A percentile compares a stretch with the other conserved stretches of the same genome.
These are phyloP conservation scores for Neurospora pannonica DNA, from an alignment of 495 filamentous ascomycete species.

Conservation along the genomic window DNA sequence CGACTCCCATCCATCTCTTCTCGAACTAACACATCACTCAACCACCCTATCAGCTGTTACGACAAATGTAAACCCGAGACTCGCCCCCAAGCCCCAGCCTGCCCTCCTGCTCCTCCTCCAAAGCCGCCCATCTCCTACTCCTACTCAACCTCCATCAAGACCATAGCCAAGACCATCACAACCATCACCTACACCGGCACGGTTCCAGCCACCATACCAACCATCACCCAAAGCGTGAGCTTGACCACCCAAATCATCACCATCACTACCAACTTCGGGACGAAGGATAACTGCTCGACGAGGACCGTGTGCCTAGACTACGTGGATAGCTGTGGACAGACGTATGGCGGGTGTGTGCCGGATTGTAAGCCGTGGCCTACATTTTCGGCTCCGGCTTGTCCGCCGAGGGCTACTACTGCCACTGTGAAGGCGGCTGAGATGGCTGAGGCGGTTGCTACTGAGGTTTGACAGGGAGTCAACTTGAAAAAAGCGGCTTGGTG, in stretches of 20 bases:
- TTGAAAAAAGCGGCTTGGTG: background rate
- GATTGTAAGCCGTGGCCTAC: background rate
- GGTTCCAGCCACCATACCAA: background rate
- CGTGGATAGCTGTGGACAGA: background rate
- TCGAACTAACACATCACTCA: background rate
- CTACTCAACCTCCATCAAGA: background rate
- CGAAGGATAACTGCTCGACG: background rate
- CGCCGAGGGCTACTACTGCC: background rate
- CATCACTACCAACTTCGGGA: background rate
- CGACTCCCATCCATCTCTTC: background rate
- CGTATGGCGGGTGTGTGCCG: background rate
- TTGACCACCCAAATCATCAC: background rate
- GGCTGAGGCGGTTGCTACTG: background rate
- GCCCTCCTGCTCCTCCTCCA: background rate
- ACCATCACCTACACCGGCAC: background rate
- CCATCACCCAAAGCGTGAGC: background rate
- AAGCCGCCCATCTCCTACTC: background rate
- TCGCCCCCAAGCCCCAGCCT: background rate
- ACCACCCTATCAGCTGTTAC: background rate
- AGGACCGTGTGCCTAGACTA: background rate
- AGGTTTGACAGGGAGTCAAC: background rate
- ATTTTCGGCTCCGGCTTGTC: background rate
- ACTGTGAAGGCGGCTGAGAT: background rate
- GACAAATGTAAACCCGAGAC: background rate
- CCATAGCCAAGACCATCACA: background rate